Evolutionary conservation across 495 filamentous ascomycete genomes (phyloP), one percentile per base, ranked within the genome.

Genomic region (Baudoinia panamericana): DNA sequence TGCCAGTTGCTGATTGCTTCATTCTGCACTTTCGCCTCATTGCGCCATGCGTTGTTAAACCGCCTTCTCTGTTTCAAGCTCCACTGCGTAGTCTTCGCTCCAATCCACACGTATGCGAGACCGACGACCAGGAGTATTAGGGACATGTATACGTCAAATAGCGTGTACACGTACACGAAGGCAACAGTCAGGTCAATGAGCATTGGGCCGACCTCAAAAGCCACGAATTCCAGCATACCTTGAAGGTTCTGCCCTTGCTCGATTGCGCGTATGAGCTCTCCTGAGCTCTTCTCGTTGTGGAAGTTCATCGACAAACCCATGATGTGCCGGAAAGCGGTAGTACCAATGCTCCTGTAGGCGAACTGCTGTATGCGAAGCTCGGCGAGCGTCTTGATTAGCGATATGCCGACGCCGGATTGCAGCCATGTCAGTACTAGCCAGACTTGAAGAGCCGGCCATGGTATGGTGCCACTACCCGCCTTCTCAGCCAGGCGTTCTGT

Each of bases 291-390:
- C 36, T 69, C 69, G 43, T 76, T 77, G 53, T 90, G 82, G 44
- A 85, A 87, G 50, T 88, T 82, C 44, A 76, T 78, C 0, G 79
- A 84, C 18, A 90, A 67, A 36, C 67, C 70, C 72, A 88, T 82
- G 18, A 87, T 66, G 46, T 87, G 80, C 30, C 75, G 71, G 53
- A 82, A 86, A 3, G 81, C 73, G 0, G 75, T 73, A 0, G 65
- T 71, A 45, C 70, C 74, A 20, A 84, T 63, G 21, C 65, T 63
- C 36, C 68, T 66, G 36, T 74, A 70, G 0, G 74, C 68, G 53
- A 75, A 78, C 51, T 74, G 72, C 50, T 80, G 69, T 21, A 85
- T 59, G 12, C 29, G 31, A 3, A 39, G 24, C 27, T 49, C 18
- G 43, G 30, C 47, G 15, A 56, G 31, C 8, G 31, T 34, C 44